Evolutionary conservation across 495 filamentous ascomycete species (phyloP).

Genomic region (Extremus antarcticus): DNA sequence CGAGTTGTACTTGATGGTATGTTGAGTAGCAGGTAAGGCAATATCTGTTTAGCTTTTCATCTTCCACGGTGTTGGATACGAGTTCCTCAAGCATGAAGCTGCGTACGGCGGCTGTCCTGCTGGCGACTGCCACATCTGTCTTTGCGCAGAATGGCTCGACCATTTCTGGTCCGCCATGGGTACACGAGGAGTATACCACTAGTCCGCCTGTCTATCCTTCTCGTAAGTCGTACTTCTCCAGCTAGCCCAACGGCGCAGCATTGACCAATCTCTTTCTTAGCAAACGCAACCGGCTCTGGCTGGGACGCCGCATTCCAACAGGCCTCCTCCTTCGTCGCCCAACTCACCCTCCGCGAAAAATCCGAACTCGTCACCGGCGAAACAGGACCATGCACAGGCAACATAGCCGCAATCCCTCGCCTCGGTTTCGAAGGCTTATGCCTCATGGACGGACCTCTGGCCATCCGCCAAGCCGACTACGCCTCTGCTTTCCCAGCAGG

Average conservation of each 20-base stretch:
- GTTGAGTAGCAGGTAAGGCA: not conserved
- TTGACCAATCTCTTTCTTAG: slow-evolving; percentile 4
- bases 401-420: slow-evolving; percentile 29
- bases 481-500: slow-evolving; percentile 21
- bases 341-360: slow-evolving; percentile 22
- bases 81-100: not conserved
- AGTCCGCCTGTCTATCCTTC: slow-evolving; percentile 26
- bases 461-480: slow-evolving; percentile 28
- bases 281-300: slow-evolving; percentile 10
- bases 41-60: not conserved
- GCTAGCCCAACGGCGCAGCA: too few species aligned
- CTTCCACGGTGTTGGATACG: not conserved
- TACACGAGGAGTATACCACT: slow-evolving; percentile 11
- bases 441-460: slow-evolving; percentile 40
- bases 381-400: slow-evolving; percentile 16
- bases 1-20: too few species aligned
- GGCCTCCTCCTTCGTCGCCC: slow-evolving; percentile 15
- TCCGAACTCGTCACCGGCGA: slow-evolving; percentile 16
- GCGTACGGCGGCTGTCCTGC: not conserved
- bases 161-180: slow-evolving; percentile 7
- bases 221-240: slow-evolving; percentile 14
- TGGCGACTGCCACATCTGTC: not conserved
- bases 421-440: slow-evolving; percentile 39
- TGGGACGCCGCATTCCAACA: slow-evolving; percentile 16
- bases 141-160: not conserved